Base-by-base conservation (phyloP, 208 protist species). In the Blastocrithidia nonstop region DNA sequence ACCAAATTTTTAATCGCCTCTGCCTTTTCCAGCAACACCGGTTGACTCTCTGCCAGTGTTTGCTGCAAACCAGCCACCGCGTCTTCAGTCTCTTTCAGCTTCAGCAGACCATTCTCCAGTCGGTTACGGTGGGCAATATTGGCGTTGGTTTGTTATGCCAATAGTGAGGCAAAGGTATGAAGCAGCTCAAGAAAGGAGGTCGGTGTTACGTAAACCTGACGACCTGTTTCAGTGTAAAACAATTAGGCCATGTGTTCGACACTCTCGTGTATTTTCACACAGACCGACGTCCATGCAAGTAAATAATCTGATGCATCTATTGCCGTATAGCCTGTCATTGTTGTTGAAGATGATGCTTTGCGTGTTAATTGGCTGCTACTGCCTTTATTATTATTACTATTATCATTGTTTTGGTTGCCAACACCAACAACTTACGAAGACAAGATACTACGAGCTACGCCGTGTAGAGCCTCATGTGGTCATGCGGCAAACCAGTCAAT, bases 401-500 rank as follows among this genome's bases (percentile, higher is more conserved):
- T n/a, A n/a, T n/a, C n/a, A n/a, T n/a, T n/a, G n/a, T n/a, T n/a
- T n/a, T n/a, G n/a, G n/a, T n/a, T n/a, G n/a, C n/a, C n/a, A n/a
- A n/a, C n/a, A n/a, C 40, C 29, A 9, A 70, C 17, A 3, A 67
- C 50, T 7, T n/a, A n/a, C n/a, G n/a, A n/a, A n/a, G 57, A 26
- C 26, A 97, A 90, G 47, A 85, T 93, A 51, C 83, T 71, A 23
- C 60, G 49, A 9, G 97, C 95, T 15, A 99, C 96, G 46, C 78
- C 90, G 26, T 58, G 46, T 11, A 99, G 71, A 11, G 97, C 95
- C 49, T 98, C 81, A 23, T 76, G 64, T 20, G 95, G 95, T 96
- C 96, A 99, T 33, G 85, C 81, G 9, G 77, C 76, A 63, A 99
- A 99, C 96, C 96, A 99, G 60, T 99, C 96, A 57, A 99, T 98